Base-by-base conservation (phyloP, 176 grass and related monocot species). In the Elaeis guineensis region DNA sequence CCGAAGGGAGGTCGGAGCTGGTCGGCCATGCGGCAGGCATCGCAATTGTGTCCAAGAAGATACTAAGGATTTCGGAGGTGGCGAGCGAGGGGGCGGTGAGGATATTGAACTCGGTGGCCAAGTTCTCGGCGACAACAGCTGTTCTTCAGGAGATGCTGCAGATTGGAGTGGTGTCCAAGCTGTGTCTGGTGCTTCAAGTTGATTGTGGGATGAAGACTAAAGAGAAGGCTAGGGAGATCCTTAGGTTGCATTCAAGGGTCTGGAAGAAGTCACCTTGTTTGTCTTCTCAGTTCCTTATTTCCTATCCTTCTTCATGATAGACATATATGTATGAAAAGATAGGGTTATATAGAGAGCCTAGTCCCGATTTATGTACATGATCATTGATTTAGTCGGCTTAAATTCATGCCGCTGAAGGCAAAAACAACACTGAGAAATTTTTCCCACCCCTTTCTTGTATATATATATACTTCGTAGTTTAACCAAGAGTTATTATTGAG, bases 111-210 rank as follows among this genome's bases (percentile, higher is more conserved):
- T 52, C 63, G 16, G 63, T 65, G 49, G 63, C 63, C 23, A 51
- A 1, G 48, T 49, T 25, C 49, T 16, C 63, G 16, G 63, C 63
- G 22, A 65, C 63, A 14, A 18, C 63, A 1, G 6, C 39, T 12
- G 15, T 65, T 15, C 21, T 65, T 48, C 63, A 52, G 63, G 63
- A 65, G 16, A 65, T 65, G 63, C 15, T 26, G 63, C 63, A 65
- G 48, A 17, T 52, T 21, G 63, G 49, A 16, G 63, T 26, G 63
- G 50, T 52, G 21, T 20, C 16, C 21, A 65, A 65, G 49, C 63
- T 65, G 21, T 65, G 50, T 49, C 22, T 65, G 63, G 63, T 65
- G 48, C 49, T 65, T 16, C 63, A 52, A 22, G 7, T 11, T 14
- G 63, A 65, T 16, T 65, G 49, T 49, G 21, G 16, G 14, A 16